These are phyloP conservation scores for Ligustrum vulgare DNA, from an alignment of 257 asterid species.

Conservation along the genomic window DNA sequence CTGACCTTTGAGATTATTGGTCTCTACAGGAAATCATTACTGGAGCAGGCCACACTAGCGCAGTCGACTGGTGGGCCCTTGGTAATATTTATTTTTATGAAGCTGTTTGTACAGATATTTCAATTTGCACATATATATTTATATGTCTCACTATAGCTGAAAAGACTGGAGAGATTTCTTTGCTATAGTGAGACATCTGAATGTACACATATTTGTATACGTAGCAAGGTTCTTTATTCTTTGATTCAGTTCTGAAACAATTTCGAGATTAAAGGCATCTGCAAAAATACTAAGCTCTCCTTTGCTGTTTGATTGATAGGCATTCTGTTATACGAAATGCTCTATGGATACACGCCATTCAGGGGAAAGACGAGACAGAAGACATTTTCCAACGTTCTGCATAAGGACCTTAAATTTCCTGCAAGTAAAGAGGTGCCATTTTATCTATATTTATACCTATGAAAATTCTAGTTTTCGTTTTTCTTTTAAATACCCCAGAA, in stretches of 20 bases:
- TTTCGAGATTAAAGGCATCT: not conserved
- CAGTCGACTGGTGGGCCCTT: constrained; percentile 99
- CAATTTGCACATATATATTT: too few relatives aligned
- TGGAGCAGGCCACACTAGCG: constrained; percentile 97
- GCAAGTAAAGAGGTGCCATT: constrained; percentile 67
- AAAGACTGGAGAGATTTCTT: too few relatives aligned
- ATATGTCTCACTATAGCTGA: too few relatives aligned
- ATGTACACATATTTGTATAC: too few relatives aligned
- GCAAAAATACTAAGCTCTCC: constrained; percentile 5
- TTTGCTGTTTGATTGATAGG: constrained; percentile 40
- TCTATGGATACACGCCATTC: constrained; percentile 94
- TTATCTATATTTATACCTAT: constrained; percentile 9
- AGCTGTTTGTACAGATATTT: too few relatives aligned
- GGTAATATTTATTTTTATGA: too few relatives aligned
- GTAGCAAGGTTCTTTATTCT: too few relatives aligned
- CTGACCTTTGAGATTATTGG: constrained; percentile 20
- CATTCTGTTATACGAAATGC: constrained; percentile 86
- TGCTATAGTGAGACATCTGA: too few relatives aligned
- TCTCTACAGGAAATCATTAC: constrained; percentile 77
- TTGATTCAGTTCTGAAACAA: not conserved
- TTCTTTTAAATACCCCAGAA: not conserved
- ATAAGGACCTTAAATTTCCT: constrained; percentile 86
- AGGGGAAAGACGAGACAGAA: constrained; percentile 98
- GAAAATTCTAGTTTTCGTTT: not conserved
- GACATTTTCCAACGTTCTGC: constrained; percentile 85